Evolutionary conservation across 2,329 filamentous ascomycete genomes (phyloP).

Genomic region (Ophiostoma ips): DNA sequence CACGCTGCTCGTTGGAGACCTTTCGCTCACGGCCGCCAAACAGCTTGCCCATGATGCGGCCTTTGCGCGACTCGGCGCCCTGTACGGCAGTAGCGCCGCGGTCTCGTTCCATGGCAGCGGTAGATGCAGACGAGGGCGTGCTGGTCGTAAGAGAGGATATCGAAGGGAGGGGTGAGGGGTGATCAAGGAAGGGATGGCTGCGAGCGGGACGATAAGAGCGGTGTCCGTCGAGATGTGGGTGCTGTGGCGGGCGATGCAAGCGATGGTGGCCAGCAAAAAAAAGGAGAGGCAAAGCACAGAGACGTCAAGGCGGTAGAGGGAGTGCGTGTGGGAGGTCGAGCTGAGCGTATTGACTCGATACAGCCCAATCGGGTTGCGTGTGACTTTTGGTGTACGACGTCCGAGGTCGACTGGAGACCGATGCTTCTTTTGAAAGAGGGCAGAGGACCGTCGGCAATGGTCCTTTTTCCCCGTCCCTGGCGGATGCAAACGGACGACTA

Average conservation of each 20-base stretch:
- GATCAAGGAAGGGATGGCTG: too few relatives aligned
- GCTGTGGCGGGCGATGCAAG: too few relatives aligned
- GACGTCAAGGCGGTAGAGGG: too few relatives aligned
- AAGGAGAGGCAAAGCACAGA: too few relatives aligned
- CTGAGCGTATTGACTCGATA: too few relatives aligned
- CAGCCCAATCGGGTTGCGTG: background rate
- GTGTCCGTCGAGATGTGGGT: too few relatives aligned
- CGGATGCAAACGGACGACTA: background rate
- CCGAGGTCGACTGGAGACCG: too few relatives aligned
- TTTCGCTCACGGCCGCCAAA: conserved; percentile 32
- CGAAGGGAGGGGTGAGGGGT: background rate
- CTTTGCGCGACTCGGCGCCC: conserved; percentile 23
- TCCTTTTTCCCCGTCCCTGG: background rate
- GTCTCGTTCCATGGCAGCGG: background rate
- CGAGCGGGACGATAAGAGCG: too few relatives aligned
- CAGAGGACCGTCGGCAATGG: too few relatives aligned
- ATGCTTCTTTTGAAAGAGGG: background rate
- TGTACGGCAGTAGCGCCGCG: background rate
- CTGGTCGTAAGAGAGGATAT: background rate
- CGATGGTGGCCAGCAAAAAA: too few relatives aligned
- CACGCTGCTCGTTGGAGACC: conserved; percentile 22
- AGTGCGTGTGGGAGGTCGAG: background rate
- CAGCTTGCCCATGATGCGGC: conserved; percentile 50
- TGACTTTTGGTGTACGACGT: background rate
- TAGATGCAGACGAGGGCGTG: too few relatives aligned